These are phyloP conservation scores for Pelargonium fulgidum DNA, from an alignment of 441 rosid genomes.

Conservation along the genomic window DNA sequence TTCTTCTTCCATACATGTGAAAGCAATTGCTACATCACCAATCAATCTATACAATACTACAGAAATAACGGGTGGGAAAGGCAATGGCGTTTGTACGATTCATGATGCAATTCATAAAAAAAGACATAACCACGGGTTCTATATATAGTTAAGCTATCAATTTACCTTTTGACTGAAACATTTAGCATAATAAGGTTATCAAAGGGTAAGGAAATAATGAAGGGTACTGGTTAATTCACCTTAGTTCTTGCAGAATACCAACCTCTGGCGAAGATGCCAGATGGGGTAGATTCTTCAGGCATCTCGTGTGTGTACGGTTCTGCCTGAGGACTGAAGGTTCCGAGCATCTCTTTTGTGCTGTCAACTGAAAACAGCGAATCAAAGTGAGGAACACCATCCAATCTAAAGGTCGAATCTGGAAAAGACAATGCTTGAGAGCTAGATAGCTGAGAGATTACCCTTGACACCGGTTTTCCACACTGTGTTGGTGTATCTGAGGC, in stretches of 20 bases:
- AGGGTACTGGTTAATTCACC: conserved; percentile 27
- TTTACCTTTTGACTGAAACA: too few species aligned
- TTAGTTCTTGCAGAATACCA: conserved; percentile 49
- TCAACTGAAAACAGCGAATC: conserved; percentile 35
- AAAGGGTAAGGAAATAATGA: neutral
- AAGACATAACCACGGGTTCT: too few species aligned
- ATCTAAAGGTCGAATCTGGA: neutral
- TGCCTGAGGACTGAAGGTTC: conserved; percentile 59
- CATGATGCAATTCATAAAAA: too few species aligned
- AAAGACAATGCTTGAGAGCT: neutral
- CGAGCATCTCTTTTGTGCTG: conserved; percentile 53
- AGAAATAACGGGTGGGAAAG: neutral
- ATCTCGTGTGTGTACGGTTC: conserved; percentile 52
- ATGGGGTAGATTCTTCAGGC: conserved; percentile 60
- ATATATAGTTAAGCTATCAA: too few species aligned
- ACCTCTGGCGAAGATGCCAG: conserved; percentile 59
- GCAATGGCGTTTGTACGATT: too few species aligned
- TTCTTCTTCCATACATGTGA: conserved; percentile 6
- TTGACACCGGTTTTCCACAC: conserved; percentile 53
- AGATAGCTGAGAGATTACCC: conserved; percentile 24
- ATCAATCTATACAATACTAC: neutral
- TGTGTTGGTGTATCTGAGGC: conserved; percentile 42
- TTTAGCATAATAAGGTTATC: too few species aligned
- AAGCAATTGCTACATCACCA: conserved; percentile 6
- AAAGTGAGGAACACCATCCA: conserved; percentile 3